Evolutionary conservation across 805 yeast genomes (phyloP), one percentile per base, ranked within the genome.

Genomic region (Suhomyces faveliae): DNA sequence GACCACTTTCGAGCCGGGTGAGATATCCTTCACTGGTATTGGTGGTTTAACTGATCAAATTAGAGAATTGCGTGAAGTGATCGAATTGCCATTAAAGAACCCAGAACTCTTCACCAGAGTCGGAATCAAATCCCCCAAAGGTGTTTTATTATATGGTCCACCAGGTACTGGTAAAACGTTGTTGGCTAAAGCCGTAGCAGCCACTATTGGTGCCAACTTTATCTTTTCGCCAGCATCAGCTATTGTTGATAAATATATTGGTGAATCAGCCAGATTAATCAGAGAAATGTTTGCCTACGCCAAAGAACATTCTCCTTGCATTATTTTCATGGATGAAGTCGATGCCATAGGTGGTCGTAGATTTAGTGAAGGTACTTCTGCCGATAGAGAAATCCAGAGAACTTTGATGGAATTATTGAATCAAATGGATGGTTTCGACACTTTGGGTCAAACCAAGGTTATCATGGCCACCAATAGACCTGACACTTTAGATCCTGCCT

Each of bases 401-500:
- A 92, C 98, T 3, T 77, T 92, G 64, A 91, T 92, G 98, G 99
- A 92, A 71, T 76, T 92, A 63, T 79, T 92, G 60, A 92, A 92
- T 65, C 98, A 94, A 71, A 91, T 92, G 98, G 99, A 92, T 68
- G 99, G 99, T 51, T 92, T 92, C 67, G 98, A 92, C 67, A 87
- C 89, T 49, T 78, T 92, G 61, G 99, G 99, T 22, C 96, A 90
- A 69, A 92, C 99, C 2, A 92, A 92, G 73, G 90, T 92, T 45
- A 92, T 92, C 61, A 92, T 92, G 99, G 99, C 99, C 27, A 92
- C 99, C n/a, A 92, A 92, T 70, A 83, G 99, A 72, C 99, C 99
- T 9, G 99, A 92, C 65, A 94, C 98, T 10, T 77, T 92, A 55
- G 99, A 92, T 69, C 99, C 99, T 11, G 99, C 99, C 3, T 77